These are phyloP conservation scores for Bjerkandera adusta DNA, from an alignment of 1,284 basidiomycete species.

Conservation along the genomic window DNA sequence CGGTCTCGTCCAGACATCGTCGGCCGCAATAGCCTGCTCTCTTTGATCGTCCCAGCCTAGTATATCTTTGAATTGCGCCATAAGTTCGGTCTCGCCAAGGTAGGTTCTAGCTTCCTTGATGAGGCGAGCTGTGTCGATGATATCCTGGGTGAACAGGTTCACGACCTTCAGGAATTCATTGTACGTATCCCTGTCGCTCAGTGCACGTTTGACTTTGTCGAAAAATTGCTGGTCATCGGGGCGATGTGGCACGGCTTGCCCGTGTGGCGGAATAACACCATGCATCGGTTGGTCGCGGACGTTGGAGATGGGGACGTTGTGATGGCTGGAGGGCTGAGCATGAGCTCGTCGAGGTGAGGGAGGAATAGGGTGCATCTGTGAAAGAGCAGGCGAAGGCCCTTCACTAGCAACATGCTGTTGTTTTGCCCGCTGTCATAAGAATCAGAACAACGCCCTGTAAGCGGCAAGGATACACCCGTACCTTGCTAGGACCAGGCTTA, in stretches of 20 bases:
- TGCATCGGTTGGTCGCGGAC: too few relatives aligned
- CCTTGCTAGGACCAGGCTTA: constrained; percentile 31
- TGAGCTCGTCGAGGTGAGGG: constrained; percentile 23
- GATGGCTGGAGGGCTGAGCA: constrained; percentile 18
- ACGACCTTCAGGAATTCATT: constrained; percentile 96
- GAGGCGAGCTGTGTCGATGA: constrained; percentile 85
- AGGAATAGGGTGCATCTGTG: constrained; percentile 24
- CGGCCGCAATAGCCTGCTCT: constrained; percentile 51
- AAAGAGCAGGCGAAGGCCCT: constrained; percentile 24
- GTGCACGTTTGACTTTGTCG: constrained; percentile 85
- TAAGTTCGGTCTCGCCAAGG: constrained; percentile 73
- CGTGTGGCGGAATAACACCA: constrained; percentile 26
- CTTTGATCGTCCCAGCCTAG: constrained; percentile 83
- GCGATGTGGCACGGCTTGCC: constrained; percentile 37
- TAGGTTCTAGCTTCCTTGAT: constrained; percentile 68
- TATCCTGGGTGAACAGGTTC: constrained; percentile 93
- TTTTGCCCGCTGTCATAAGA: constrained; percentile 23
- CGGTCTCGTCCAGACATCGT: constrained; percentile 37
- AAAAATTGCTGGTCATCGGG: constrained; percentile 88
- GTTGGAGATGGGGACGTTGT: constrained; percentile 29
- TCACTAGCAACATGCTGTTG: constrained; percentile 25
- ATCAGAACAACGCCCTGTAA: neutral
- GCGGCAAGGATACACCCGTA: constrained; percentile 16
- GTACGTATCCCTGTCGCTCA: constrained; percentile 89
- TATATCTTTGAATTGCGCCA: constrained; percentile 85